Evolutionary conservation across 257 asterid genomes (phyloP).

Genomic region (Solanum chmielewskii): DNA sequence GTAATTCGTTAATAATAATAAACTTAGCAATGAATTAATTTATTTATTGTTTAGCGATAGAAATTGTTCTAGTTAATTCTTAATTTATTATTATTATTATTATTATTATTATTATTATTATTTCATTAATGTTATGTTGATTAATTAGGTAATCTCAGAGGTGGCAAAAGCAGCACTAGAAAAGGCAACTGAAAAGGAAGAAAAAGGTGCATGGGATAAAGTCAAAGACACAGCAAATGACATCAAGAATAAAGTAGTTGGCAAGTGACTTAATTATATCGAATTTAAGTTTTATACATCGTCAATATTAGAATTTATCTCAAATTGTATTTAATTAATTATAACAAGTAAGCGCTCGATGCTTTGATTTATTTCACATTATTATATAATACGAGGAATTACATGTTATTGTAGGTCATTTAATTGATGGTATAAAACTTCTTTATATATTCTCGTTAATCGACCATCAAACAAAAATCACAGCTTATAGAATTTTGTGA

Average conservation of each 20-base stretch:
- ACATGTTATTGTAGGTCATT: neutral
- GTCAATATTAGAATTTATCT: neutral
- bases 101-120: neutral
- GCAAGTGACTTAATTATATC: neutral
- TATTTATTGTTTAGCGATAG: neutral
- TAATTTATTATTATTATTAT: neutral
- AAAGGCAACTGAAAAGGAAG: conserved; percentile 33
- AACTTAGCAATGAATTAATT: neutral
- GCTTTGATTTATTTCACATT: neutral
- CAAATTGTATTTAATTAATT: neutral
- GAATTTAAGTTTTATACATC: neutral
- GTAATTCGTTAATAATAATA: neutral
- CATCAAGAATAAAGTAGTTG: conserved; percentile 10
- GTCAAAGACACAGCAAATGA: conserved; percentile 33
- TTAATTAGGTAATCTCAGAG: conserved; percentile 28
- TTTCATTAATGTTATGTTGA: neutral
- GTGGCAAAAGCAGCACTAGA: conserved; percentile 47
- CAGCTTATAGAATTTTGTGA: neutral
- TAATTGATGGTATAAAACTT: neutral
- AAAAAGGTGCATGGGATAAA: conserved; percentile 42
- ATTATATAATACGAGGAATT: neutral
- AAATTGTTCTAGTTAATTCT: neutral
- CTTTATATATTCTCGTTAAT: neutral
- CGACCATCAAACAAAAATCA: neutral
- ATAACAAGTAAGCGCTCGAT: neutral